A percentile compares a stretch with the other conserved stretches of the same genome.
These are phyloP conservation scores for Cyberlindnera xylosilytica DNA, from an alignment of 805 yeast species.

Conservation along the genomic window DNA sequence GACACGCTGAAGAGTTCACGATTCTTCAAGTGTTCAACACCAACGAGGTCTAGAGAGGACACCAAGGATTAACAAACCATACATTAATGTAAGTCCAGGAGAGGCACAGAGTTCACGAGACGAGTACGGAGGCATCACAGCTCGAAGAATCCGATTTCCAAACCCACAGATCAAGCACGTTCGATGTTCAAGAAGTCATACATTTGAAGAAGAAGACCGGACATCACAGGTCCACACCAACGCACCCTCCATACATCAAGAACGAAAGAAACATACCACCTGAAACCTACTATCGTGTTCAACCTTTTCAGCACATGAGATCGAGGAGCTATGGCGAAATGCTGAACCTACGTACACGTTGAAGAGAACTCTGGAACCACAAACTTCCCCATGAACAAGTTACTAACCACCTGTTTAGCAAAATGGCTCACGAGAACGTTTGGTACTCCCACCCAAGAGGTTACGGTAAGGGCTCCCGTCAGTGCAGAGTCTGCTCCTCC, in stretches of 20 bases:
- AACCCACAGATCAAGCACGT: background rate
- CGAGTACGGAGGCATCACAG: background rate
- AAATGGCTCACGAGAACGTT: conserved; percentile 99
- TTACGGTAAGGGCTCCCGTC: conserved; percentile 99
- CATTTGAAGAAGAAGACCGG: background rate
- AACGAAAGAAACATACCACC: too few species aligned
- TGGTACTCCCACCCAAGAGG: conserved; percentile 99
- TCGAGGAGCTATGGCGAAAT: background rate
- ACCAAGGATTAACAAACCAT: conserved; percentile 20
- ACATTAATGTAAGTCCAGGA: conserved; percentile 24
- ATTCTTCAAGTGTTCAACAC: conserved; percentile 10
- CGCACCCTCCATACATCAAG: too few species aligned
- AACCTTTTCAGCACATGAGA: too few species aligned
- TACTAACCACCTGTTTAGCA: conserved; percentile 39
- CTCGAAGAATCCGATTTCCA: background rate
- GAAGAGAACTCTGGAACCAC: background rate
- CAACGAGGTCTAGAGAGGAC: background rate
- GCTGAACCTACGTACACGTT: background rate
- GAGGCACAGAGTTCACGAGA: background rate
- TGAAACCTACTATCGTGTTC: too few species aligned
- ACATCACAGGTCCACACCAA: too few species aligned
- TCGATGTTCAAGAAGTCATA: too few species aligned
- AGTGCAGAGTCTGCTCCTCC: conserved; percentile 98
- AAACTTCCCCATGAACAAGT: background rate
- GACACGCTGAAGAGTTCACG: conserved; percentile 10